Base-by-base conservation (phyloP, 2,329 filamentous ascomycete genomes). In the Xylogone sp. region DNA sequence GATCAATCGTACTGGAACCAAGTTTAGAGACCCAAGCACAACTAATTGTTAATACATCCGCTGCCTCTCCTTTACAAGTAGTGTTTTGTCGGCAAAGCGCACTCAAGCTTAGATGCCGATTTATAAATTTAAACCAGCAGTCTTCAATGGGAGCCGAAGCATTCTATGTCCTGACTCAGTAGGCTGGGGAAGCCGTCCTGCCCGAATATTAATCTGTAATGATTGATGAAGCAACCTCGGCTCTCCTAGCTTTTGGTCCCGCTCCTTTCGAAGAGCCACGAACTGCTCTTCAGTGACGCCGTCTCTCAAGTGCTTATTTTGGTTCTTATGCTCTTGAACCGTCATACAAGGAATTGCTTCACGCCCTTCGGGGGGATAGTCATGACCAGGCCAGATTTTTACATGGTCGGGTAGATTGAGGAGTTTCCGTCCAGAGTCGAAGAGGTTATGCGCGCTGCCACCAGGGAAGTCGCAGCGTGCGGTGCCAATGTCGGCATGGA, bases 381-480 rank as follows among this genome's bases (percentile, higher is more conserved):
- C 78, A 49, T 81, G 78, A 0, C 78, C 78, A 0, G 74, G 75
- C 73, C 75, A 81, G 46, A 81, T 70, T 48, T 71, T 76, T 39
- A 71, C 67, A 22, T 77, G 59, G 2, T 64, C 67, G 0, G 72
- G 69, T 1, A 80, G 46, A 21, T 56, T 51, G 0, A 81, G 66
- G 0, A 81, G 65, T 46, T 65, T 64, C 13, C 70, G 53, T 56
- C 68, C 71, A 1, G 77, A 79, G 4, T 60, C 46, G 50, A 66
- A 81, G 2, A 81, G 68, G 2, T 64, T 62, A 1, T 55, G 56
- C 0, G 76, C 72, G 48, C 66, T 69, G 3, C 78, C 78, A 1
- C 75, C 76, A 0, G 78, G 78, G 46, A 81, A 81, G 51, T 81
- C 78, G 45, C 75, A 77, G 3, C 77, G 69, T 0, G 77, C 77